These are phyloP conservation scores for Phyllosticta citriasiana DNA, from an alignment of 2,329 filamentous ascomycete species.

Conservation along the genomic window DNA sequence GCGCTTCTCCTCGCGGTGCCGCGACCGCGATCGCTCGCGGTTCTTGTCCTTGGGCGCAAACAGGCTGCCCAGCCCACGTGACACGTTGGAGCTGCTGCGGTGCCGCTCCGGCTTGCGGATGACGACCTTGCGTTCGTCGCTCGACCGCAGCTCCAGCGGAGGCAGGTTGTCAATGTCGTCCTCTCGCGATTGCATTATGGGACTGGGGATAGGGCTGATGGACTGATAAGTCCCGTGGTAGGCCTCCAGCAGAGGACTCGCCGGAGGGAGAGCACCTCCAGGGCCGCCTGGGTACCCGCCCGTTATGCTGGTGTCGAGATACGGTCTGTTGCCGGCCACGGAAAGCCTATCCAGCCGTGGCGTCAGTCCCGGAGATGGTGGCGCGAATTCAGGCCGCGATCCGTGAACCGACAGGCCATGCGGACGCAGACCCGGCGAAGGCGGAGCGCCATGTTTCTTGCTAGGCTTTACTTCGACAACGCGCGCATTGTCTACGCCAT, in stretches of 20 bases:
- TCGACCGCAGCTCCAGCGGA: conserved; percentile 23
- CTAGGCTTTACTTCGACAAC: conserved; percentile 35
- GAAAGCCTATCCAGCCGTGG: conserved; percentile 37
- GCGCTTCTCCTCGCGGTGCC: conserved; percentile 20
- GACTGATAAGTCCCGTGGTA: conserved; percentile 93
- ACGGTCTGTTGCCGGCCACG: conserved; percentile 36
- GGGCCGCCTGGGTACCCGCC: conserved; percentile 17
- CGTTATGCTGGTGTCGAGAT: conserved; percentile 27
- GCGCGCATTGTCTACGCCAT: conserved; percentile 15
- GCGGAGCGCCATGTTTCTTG: conserved; percentile 20
- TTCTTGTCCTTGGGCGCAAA: conserved; percentile 19
- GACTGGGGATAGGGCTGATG: conserved; percentile 88
- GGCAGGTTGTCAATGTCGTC: conserved; percentile 38
- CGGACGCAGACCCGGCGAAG: conserved; percentile 23
- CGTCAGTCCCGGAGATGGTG: conserved; percentile 21
- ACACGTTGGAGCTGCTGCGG: conserved; percentile 16
- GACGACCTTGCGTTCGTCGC: conserved; percentile 11
- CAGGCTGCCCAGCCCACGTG: conserved; percentile 21
- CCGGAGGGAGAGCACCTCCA: conserved; percentile 46
- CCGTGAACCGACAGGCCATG: conserved; percentile 23
- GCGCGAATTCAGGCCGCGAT: conserved; percentile 2
- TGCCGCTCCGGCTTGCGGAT: conserved; percentile 8
- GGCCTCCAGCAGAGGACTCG: conserved; percentile 79
- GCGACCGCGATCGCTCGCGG: conserved; percentile 17
- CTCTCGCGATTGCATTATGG: conserved; percentile 50